Base-by-base conservation (phyloP, 768 basidiomycete genomes). In the Boletus rufocinnamomeus region DNA sequence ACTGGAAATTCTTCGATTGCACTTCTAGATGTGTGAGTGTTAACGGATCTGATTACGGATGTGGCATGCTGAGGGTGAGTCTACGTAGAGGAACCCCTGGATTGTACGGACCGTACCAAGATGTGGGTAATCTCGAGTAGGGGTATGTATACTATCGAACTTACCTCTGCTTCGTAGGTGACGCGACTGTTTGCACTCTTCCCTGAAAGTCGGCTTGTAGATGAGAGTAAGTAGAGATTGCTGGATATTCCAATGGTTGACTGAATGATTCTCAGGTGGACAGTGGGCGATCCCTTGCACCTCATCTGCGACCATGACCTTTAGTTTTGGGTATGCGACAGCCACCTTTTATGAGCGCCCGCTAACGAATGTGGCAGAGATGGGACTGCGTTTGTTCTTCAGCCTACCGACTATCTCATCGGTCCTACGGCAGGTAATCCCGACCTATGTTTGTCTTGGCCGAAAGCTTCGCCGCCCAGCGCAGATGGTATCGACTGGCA, bases 401-500 rank as follows among this genome's bases (percentile, higher is more conserved):
- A 86, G 58, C 90, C 91, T 2, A 84, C 85, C 2, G 90, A 93
- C 68, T 93, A 89, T 64, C 70, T 93, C 48, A 86, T 92, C 53
- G 91, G 89, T 23, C 86, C 86, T 52, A 78, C 84, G 11, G 75
- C 77, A 45, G 84, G 84, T 9, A 79, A 86, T 67, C 86, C 88
- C 0, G 77, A 80, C 58, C 69, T 89, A 16, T 93, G 91, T 72
- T 73, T 92, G 44, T 76, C 88, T 27, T 93, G 91, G 91, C 90
- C 89, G 1, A 77, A 74, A 61, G 89, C 88, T 5, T 72, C 76
- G 21, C 78, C 84, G 9, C 91, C 89, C 0, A 87, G 79, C 57
- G 61, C 84, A 16, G 87, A 91, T 70, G 91, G 88, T 16, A 80
- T 93, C 52, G 91, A 93, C 65, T 93, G 91, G 91, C 88, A 91